These are phyloP conservation scores for Talaromyces thailandensis DNA, from an alignment of 495 filamentous ascomycete species.

Conservation along the genomic window DNA sequence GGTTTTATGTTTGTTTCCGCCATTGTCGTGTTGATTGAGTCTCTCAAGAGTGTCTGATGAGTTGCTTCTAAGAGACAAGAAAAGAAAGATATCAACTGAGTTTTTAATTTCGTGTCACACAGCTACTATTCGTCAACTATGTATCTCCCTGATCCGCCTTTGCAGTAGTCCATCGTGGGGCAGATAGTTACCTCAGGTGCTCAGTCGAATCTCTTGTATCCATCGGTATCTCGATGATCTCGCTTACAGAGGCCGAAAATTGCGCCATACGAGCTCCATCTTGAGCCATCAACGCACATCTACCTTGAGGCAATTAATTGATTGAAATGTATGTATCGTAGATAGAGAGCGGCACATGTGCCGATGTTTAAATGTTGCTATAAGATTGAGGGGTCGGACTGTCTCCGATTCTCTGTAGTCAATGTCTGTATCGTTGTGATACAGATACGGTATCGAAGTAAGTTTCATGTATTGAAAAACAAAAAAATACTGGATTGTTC, in stretches of 20 bases:
- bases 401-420: not conserved
- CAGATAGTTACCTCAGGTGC: not conserved
- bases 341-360: not conserved
- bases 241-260: not conserved
- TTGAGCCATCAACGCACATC: not conserved
- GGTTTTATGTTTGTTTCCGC: constrained; percentile 2
- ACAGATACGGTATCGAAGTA: not conserved
- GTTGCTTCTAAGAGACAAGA: not conserved
- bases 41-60: not conserved
- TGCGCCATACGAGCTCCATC: constrained; percentile 2
- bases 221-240: not conserved
- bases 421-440: not conserved
- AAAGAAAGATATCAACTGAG: not conserved
- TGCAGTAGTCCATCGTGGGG: not conserved
- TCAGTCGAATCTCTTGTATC: not conserved
- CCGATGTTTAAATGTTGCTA: not conserved
- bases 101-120: not conserved
- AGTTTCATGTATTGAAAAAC: not conserved
- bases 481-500: not conserved
- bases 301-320: not conserved
- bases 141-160: not conserved
- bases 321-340: not conserved
- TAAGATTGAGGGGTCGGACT: not conserved
- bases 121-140: not conserved
- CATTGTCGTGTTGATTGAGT: not conserved